Evolutionary conservation across 345 rosid genomes (phyloP), one percentile per base, ranked within the genome.

Genomic region (Excoecaria agallocha): DNA sequence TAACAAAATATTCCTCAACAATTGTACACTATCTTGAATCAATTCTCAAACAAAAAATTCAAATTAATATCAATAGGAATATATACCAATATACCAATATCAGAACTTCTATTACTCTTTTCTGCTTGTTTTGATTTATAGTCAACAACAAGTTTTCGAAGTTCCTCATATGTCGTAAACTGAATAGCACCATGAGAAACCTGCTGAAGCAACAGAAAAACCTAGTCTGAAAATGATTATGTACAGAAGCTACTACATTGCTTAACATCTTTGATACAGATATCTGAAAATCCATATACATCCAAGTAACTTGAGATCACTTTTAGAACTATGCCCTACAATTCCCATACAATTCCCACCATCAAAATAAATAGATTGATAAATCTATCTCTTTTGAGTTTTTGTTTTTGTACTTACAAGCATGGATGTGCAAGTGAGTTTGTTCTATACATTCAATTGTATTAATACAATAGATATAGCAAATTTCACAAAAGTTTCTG

Each of bases 111-210:
- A 43, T 79, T 19, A 55, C 70, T 79, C 56, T 76, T 71, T 76
- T 74, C 80, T 80, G 77, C 82, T 74, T 73, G 81, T 79, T 82
- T 82, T 12, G 70, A 76, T 75, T 81, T 91, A 43, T 73, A 73
- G 66, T 87, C 89, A 68, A 90, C 79, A 79, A 84, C 39, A 79
- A 83, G 45, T 82, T 87, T 93, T 13, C 94, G 97, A 65, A 91
- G 89, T 76, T 95, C 99, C 86, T 95, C 97, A 76, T 95, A 93
- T 39, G 86, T 86, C 22, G 97, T 91, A 78, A 95, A 93, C 85
- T 93, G 99, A 84, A 93, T 81, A 67, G 93, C 98, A 71, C 93
- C 98, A 78, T 93, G 99, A 77, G 96, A 93, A 86, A 93, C 94
- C 97, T 93, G 96, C 91, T 89, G 84, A 85, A 85, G 80, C 76